A percentile compares a stretch with the other conserved stretches of the same genome.
Conservation (phyloP, 176 grass and related monocot species). For the Poa pratensis region DNA sequence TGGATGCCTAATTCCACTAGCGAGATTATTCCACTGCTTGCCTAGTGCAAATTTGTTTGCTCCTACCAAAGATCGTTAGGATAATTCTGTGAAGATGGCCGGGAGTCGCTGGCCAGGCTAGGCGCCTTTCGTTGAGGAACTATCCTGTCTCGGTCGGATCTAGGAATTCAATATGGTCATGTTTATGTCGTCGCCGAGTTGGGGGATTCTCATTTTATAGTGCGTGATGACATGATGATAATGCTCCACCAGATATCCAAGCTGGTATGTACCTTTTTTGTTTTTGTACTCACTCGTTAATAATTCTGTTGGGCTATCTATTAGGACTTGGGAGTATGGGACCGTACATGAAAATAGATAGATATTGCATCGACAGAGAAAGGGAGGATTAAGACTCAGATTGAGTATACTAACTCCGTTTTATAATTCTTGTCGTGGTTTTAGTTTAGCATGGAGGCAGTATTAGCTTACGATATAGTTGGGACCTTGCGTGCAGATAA, state of each 20-base stretch:
- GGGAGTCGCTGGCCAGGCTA: background rate
- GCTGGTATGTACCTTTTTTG: background rate
- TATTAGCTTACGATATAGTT: too few relatives aligned
- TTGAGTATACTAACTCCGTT: too few relatives aligned
- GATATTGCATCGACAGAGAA: too few relatives aligned
- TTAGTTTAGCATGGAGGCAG: too few relatives aligned
- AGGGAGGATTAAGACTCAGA: too few relatives aligned
- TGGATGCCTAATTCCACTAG: background rate
- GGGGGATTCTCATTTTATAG: background rate
- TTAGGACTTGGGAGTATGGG: background rate
- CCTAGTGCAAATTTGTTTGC: background rate
- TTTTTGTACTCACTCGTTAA: background rate
- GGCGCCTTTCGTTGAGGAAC: background rate
- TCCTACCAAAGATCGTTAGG: background rate
- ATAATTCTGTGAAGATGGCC: background rate
- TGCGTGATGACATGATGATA: background rate
- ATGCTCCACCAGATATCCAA: constrained; percentile 22
- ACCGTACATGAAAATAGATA: background rate
- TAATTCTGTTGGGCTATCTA: constrained; percentile 29
- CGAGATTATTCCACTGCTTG: background rate
- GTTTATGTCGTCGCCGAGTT: background rate
- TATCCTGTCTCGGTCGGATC: constrained; percentile 37
- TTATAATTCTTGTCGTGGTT: too few relatives aligned
- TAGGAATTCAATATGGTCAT: background rate
- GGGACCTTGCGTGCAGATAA: too few relatives aligned